A percentile compares a stretch with the other conserved stretches of the same genome.
These are phyloP conservation scores for Coprinopsis marcescibilis DNA, from an alignment of 768 basidiomycete genomes.

Conservation along the genomic window DNA sequence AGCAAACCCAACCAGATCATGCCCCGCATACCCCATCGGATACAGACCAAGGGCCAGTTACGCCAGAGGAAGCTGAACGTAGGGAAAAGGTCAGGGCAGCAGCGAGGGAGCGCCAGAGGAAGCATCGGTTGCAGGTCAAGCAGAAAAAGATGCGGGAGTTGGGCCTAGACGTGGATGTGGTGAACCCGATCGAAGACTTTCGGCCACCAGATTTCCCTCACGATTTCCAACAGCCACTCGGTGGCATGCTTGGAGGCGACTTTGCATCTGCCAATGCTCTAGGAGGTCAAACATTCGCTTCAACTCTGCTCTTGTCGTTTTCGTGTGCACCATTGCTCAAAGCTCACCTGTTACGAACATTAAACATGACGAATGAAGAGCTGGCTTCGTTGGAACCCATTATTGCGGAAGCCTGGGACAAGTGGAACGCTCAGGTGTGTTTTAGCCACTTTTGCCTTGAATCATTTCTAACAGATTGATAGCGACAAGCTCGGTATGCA, in stretches of 20 bases:
- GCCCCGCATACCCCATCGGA: background rate
- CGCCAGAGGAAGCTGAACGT: conserved; percentile 60
- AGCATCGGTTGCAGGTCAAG: conserved; percentile 75
- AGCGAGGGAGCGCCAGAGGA: conserved; percentile 76
- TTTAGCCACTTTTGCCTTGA: background rate
- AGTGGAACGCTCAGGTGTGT: conserved; percentile 76
- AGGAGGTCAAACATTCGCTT: conserved; percentile 76
- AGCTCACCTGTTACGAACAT: conserved; percentile 63
- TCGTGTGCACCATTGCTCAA: conserved; percentile 71
- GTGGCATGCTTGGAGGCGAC: conserved; percentile 43
- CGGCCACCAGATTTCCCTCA: conserved; percentile 39
- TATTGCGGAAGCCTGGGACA: conserved; percentile 81
- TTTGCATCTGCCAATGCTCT: conserved; percentile 46
- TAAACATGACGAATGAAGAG: conserved; percentile 76
- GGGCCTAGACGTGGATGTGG: conserved; percentile 75
- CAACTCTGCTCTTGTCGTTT: conserved; percentile 69
- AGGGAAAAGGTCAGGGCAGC: conserved; percentile 70
- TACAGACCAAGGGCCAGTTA: conserved; percentile 27
- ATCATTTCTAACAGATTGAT: background rate
- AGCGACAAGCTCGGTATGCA: background rate
- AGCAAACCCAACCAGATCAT: background rate
- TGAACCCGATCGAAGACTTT: conserved; percentile 51
- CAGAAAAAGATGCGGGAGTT: conserved; percentile 76
- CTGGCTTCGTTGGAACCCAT: conserved; percentile 72
- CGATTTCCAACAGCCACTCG: conserved; percentile 31